Percentiles rank a stretch among this genome's conserved stretches.
Evolutionary conservation across 345 rosid genomes (phyloP).

Genomic region (Cochlearia excelsa): DNA sequence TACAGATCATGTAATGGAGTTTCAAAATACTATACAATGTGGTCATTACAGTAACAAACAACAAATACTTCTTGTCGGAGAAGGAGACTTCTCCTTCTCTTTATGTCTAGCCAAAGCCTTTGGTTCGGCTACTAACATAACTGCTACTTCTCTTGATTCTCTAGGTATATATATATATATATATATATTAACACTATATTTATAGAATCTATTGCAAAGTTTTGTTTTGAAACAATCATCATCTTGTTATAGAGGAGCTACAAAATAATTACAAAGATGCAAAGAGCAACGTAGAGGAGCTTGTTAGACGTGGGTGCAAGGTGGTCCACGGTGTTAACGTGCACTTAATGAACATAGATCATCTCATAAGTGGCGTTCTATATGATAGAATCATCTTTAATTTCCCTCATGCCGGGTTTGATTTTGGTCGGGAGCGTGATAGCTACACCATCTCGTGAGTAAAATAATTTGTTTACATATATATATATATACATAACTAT

Average conservation of each 20-base stretch:
- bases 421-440: slow-evolving; percentile 18
- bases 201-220: too few relatives aligned
- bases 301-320: slow-evolving; percentile 33
- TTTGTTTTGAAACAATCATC: too few relatives aligned
- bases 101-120: slow-evolving; percentile 42
- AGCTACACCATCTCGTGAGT: slow-evolving; percentile 19
- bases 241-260: slow-evolving; percentile 19
- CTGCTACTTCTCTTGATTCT: slow-evolving; percentile 29
- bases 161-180: slow-evolving; percentile 4
- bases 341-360: slow-evolving; percentile 29
- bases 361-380: background rate
- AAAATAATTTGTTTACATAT: background rate
- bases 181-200: too few relatives aligned
- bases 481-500: too few relatives aligned
- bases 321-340: slow-evolving; percentile 37
- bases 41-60: slow-evolving; percentile 37
- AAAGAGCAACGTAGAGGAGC: slow-evolving; percentile 22
- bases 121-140: slow-evolving; percentile 38
- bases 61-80: slow-evolving; percentile 43
- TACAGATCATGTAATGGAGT: background rate
- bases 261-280: slow-evolving; percentile 20
- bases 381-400: slow-evolving; percentile 43
- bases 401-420: slow-evolving; percentile 44
- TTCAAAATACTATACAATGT: slow-evolving; percentile 4
- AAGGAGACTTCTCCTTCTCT: slow-evolving; percentile 53